These are phyloP conservation scores for Bryoerythrophyllum caledonicum DNA, from an alignment of 225 moss, liverwort and hornwort genomes.

Conservation along the genomic window DNA sequence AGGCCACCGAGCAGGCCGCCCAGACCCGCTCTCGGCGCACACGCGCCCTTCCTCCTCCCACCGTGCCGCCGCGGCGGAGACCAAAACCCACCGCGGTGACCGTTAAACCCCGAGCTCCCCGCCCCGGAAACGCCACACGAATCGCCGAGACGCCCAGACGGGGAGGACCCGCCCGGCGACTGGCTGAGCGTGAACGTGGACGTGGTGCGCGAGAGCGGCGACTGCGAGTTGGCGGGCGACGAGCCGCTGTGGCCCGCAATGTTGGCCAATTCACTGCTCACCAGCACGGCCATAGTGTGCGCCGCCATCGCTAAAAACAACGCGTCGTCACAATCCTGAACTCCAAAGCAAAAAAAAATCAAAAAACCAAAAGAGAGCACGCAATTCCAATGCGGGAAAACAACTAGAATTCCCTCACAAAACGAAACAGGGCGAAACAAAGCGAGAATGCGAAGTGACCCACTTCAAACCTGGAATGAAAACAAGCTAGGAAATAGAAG, in stretches of 20 bases:
- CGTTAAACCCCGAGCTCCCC: slow-evolving; percentile 43
- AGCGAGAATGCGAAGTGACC: too few relatives aligned
- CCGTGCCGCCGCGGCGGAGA: slow-evolving; percentile 31
- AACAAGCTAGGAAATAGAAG: too few relatives aligned
- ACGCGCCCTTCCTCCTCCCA: slow-evolving; percentile 29
- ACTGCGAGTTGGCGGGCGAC: slow-evolving; percentile 35
- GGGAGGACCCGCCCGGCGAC: slow-evolving; percentile 40
- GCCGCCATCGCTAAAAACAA: slow-evolving; percentile 59
- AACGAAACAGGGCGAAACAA: background rate
- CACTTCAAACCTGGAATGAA: too few relatives aligned
- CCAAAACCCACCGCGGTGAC: slow-evolving; percentile 47
- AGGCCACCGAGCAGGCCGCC: slow-evolving; percentile 84
- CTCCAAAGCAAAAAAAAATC: background rate
- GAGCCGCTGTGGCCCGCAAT: slow-evolving; percentile 48
- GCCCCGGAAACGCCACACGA: slow-evolving; percentile 34
- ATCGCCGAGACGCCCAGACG: slow-evolving; percentile 46
- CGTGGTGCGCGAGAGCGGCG: slow-evolving; percentile 34
- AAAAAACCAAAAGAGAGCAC: background rate
- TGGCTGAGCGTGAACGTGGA: slow-evolving; percentile 53
- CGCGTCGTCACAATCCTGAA: background rate
- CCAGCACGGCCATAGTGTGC: slow-evolving; percentile 68
- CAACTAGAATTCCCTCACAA: background rate
- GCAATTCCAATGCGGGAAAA: background rate
- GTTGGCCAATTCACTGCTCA: slow-evolving; percentile 71
- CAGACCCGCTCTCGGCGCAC: slow-evolving; percentile 54